A percentile compares a stretch with the other conserved stretches of the same genome.
Evolutionary conservation across 2,329 filamentous ascomycete species (phyloP).

Genomic region (Colletotrichum musicola): DNA sequence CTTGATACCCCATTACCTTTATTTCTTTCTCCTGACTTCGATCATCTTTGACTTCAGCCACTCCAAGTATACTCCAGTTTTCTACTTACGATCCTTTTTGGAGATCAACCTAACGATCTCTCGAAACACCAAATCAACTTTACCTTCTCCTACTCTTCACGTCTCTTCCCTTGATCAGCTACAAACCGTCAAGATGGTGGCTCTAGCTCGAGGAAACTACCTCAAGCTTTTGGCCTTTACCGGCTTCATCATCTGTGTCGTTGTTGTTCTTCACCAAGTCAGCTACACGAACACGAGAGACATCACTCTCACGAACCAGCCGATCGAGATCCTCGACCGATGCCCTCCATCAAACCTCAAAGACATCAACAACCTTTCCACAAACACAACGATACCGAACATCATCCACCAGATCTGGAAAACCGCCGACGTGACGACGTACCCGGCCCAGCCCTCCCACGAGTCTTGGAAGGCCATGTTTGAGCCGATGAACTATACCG

Average conservation of each 20-base stretch:
- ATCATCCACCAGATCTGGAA: constrained; percentile 45
- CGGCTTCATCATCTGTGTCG: background rate
- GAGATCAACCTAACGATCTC: background rate
- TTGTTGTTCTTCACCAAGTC: constrained; percentile 28
- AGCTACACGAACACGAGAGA: constrained; percentile 23
- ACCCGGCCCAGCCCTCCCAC: constrained; percentile 35
- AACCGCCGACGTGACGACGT: constrained; percentile 36
- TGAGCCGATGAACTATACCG: constrained; percentile 40
- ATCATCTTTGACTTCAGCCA: too few relatives aligned
- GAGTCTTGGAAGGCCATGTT: constrained; percentile 39
- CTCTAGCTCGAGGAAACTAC: constrained; percentile 3
- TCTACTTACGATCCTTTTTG: too few relatives aligned
- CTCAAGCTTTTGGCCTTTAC: background rate
- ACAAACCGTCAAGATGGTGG: background rate
- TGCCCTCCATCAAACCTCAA: background rate
- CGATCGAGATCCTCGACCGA: constrained; percentile 9
- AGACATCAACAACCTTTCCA: background rate
- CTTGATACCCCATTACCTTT: too few relatives aligned
- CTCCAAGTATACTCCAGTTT: too few relatives aligned
- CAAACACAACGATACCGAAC: constrained; percentile 32
- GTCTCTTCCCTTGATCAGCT: background rate
- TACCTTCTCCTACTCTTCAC: background rate
- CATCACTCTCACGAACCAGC: constrained; percentile 12
- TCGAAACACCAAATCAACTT: background rate
- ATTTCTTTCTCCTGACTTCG: too few relatives aligned